Base-by-base conservation (phyloP, 441 rosid genomes). In the Capsella rubella region DNA sequence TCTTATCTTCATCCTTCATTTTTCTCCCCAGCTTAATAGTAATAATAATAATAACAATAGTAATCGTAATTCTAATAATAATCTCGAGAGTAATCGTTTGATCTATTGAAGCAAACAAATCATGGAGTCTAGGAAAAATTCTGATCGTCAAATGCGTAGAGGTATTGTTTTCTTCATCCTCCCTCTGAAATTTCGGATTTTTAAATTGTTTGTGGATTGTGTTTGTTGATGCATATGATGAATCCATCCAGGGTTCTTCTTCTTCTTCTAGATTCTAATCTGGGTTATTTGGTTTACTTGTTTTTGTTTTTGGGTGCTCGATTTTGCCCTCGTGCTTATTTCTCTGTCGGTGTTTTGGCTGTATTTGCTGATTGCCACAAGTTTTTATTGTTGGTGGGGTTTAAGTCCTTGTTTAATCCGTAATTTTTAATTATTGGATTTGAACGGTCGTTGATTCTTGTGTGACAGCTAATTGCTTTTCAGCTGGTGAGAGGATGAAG, bases 1-100 rank as follows among this genome's bases (percentile, higher is more conserved):
- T 46, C 71, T 92, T 66, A 85, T 89, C 72, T 90, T 86, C 42
- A 82, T 79, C 61, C 96, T 87, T 69, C 90, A 86, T 80, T 85
- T 75, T 11, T 92, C 97, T 46, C 97, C 95, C 42, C 96, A 87
- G 73, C 60, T 53, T 82, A 81, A 68, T 79, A 81, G 64, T 86
- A 78, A 35, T 79, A 82, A 27, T 85, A 82, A 64, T 52, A 79
- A n/a, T 11, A 53, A 15, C 49, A 73, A 3, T 40, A 57, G 11
- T 60, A 39, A 59, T 59, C 12, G 58, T 61, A 67, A 45, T 43
- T 35, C 6, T 15, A 6, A 10, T 39, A 35, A 28, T 69, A 49
- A 52, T 53, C 46, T 32, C 43, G 43, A 25, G 3, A 28, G 45
- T 67, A 78, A 67, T 75, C 46, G 54, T 54, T 54, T 59, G 16